Evolutionary conservation across 2,329 filamentous ascomycete genomes (phyloP), one percentile per base, ranked within the genome.

Genomic region (Cladosporium oxysporum): DNA sequence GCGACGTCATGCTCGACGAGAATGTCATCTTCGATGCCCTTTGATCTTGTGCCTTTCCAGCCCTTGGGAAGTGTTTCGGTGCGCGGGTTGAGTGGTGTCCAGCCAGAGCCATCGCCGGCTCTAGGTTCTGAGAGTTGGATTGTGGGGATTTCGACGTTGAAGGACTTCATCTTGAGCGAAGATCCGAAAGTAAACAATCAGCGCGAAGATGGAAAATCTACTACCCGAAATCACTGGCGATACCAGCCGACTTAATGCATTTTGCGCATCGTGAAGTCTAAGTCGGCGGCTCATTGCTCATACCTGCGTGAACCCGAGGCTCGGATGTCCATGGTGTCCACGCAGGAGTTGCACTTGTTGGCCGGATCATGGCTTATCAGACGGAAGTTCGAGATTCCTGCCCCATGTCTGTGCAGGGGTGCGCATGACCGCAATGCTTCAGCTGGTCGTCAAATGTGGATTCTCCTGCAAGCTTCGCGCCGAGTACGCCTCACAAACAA

Each of bases 1-100:
- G 53, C 28, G 44, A 64, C 37, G 14, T 64, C 61, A 4, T 63
- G 61, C 26, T 63, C 61, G 7, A 63, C 16, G 18, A 55, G 10
- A 11, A 63, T 63, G 26, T 57, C 61, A 12, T 29, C 50, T 7
- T 29, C 23, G 23, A 63, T 31, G 6, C 29, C 21, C 14, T 47
- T 23, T 18, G 61, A 21, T 3, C 33, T 21, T 12, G 35, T 11
- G 33, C 61, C 61, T 18, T 63, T 63, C 61, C 61, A 63, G 11
- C 61, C 61, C 8, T 57, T 63, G 10, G 33, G 50, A 21, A 63
- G 50, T 3, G 18, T 63, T 16, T 63, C 61, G 1, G 50, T 63
- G 21, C 60, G 60, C 28, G 60, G 60, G 12, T 53, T 44, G 23
- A 62, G 60, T 8, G 60, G 60, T 23, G 29, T 3, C 47, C 33